A percentile compares a stretch with the other conserved stretches of the same genome.
These are phyloP conservation scores for Phytophthora multivora DNA, from an alignment of 352 stramenopile genomes.

Conservation along the genomic window DNA sequence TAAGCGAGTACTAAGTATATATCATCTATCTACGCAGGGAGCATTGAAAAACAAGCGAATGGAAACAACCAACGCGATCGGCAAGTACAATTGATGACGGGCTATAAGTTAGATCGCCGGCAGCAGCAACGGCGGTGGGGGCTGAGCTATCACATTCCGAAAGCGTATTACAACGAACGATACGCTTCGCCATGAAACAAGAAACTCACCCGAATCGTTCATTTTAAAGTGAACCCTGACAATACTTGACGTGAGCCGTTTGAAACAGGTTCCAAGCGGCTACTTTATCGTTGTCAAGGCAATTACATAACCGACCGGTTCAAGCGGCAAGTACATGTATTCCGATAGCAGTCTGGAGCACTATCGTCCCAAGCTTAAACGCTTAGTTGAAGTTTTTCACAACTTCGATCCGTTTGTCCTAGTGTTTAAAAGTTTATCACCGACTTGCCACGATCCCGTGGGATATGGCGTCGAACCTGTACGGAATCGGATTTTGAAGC, in stretches of 20 bases:
- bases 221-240: too few species aligned
- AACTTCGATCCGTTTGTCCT: background rate
- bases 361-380: background rate
- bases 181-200: background rate
- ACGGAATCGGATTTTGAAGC: constrained; percentile 19
- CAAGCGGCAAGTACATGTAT: too few species aligned
- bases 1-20: too few species aligned
- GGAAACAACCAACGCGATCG: too few species aligned
- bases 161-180: too few species aligned
- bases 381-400: constrained; percentile 22
- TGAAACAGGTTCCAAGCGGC: background rate
- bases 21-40: too few species aligned
- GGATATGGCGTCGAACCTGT: constrained; percentile 17
- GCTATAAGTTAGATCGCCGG: too few species aligned
- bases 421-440: constrained; percentile 1
- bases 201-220: background rate
- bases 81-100: too few species aligned
- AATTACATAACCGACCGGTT: too few species aligned
- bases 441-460: constrained; percentile 18
- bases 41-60: too few species aligned
- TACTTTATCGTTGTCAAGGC: constrained; percentile 2
- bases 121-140: too few species aligned
- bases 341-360: background rate
- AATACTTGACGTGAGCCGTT: background rate
- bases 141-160: too few species aligned